Evolutionary conservation across 1,139 yeast genomes (phyloP), one percentile per base, ranked within the genome.

Genomic region (Nematodospora anomalae): DNA sequence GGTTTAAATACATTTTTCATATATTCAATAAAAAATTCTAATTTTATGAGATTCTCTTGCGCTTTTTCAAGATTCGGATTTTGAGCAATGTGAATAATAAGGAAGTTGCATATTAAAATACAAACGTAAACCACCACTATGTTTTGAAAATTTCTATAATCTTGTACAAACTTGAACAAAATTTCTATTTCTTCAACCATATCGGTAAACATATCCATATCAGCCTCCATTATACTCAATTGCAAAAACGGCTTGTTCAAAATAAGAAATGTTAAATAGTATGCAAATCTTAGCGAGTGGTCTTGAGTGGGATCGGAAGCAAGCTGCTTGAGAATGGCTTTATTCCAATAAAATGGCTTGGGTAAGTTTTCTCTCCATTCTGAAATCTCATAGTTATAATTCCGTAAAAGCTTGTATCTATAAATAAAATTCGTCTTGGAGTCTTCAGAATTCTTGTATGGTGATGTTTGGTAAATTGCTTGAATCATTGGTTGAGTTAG

Each of bases 211-310:
- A 34, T 12, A 3, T 30, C 29, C 4, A 36, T 26, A 28, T 41
- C 43, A 4, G 32, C 15, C 0, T 33, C 33, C 11, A 30, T 30
- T 8, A 18, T 6, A 6, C 41, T 35, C 14, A 41, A 35, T 22
- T 36, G 35, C 20, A 41, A 39, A 10, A 41, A 41, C 20, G 45
- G 45, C 28, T 39, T 39, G 28, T 41, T 41, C 12, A 41, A 28
- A 15, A 41, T 41, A 12, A 41, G 15, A 11, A 36, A 34, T 14
- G 35, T 35, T 15, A 41, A 30, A 30, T 32, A 41, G 25, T 33
- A 41, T 6, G 42, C 45, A 30, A 41, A 34, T 16, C 32, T 25
- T 14, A 41, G 24, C 40, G 33, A 36, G 26, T 38, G 36, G 33
- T 41, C 45, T 6, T 13, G 14, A 13, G 28, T 15, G 15, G 14